A percentile compares a stretch with the other conserved stretches of the same genome.
Conservation (phyloP, 148 eudicot genomes). For the Dianthus caryophyllus region DNA sequence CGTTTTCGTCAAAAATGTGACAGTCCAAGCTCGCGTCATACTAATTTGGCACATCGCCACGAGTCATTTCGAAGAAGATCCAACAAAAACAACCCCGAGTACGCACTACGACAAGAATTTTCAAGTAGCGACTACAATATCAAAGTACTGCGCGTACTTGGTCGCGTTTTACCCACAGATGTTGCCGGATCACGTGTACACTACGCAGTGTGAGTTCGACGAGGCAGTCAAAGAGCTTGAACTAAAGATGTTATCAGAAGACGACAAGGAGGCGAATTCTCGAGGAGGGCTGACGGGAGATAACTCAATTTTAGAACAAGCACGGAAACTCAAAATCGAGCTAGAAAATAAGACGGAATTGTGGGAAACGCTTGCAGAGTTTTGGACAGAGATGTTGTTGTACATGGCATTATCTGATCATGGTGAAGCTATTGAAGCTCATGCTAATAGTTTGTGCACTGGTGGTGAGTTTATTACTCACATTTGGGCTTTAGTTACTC, state of each 20-base stretch:
- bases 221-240: slow-evolving; percentile 2
- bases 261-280: background rate
- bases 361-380: slow-evolving; percentile 12
- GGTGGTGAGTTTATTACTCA: slow-evolving; percentile 14
- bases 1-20: background rate
- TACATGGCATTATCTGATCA: slow-evolving; percentile 13
- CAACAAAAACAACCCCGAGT: background rate
- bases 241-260: background rate
- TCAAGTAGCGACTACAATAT: background rate
- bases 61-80: background rate
- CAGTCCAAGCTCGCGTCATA: slow-evolving; percentile 11
- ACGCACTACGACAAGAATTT: background rate
- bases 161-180: slow-evolving; percentile 5
- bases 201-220: slow-evolving; percentile 15
- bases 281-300: background rate
- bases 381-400: slow-evolving; percentile 16
- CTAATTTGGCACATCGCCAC: slow-evolving; percentile 13
- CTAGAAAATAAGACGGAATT: background rate
- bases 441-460: background rate
- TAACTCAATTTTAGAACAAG: background rate
- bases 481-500: slow-evolving; percentile 12
- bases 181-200: slow-evolving; percentile 6
- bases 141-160: slow-evolving; percentile 8
- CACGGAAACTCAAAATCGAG: background rate
- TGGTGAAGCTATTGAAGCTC: slow-evolving; percentile 5